phyloP scores from a whole-genome alignment of 768 basidiomycete genomes.

The Termitomyces sp. region DNA sequence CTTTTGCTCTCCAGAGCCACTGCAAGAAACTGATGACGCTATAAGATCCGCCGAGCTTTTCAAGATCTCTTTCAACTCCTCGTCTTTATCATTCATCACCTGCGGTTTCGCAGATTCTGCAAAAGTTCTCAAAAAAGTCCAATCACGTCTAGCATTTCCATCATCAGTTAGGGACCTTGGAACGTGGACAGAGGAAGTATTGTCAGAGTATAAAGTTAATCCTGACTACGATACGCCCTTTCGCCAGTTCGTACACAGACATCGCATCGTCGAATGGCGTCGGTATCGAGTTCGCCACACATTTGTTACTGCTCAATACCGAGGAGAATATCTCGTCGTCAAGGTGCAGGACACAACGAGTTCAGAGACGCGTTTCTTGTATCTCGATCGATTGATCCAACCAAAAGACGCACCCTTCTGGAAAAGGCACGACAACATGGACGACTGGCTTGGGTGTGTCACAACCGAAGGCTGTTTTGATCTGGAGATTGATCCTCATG shows the following conservation, averaged over 20 bases:
- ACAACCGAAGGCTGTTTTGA: neutral
- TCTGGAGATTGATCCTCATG: neutral
- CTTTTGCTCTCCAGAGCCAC: neutral
- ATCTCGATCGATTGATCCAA: neutral
- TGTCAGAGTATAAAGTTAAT: neutral
- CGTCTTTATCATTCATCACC: neutral
- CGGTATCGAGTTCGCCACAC: neutral
- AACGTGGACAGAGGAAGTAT: neutral
- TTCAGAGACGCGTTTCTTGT: neutral
- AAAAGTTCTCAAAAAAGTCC: neutral
- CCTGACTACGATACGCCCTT: neutral
- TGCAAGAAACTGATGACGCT: neutral
- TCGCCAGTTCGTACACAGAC: neutral
- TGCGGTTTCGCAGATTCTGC: neutral
- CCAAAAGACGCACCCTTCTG: neutral
- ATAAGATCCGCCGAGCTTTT: neutral
- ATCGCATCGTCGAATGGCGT: constrained; percentile 1
- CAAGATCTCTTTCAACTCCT: neutral
- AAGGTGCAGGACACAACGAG: neutral
- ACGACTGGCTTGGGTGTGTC: neutral
- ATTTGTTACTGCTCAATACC: neutral
- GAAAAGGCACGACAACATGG: neutral
- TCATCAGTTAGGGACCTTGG: neutral
- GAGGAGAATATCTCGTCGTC: neutral
- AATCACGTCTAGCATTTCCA: neutral